phyloP scores from a whole-genome alignment of 257 asterid species.

The Cinchona pubescens region DNA sequence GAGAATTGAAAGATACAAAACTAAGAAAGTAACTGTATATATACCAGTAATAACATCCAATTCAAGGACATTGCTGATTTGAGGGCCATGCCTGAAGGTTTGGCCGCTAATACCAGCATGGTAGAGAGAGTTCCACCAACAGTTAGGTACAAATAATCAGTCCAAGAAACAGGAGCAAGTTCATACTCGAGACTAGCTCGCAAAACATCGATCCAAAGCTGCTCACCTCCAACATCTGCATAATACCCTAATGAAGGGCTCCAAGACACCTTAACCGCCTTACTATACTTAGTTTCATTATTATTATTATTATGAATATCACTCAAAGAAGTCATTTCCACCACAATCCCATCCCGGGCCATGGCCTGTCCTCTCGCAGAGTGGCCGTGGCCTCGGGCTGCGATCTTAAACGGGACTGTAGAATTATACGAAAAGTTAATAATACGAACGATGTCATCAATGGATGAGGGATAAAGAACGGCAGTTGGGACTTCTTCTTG shows the following conservation, averaged over 20 bases:
- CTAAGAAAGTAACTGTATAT: background rate
- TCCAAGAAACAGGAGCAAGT: constrained; percentile 61
- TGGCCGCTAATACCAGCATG: constrained; percentile 80
- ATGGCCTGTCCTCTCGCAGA: constrained; percentile 72
- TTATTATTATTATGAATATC: too few species aligned
- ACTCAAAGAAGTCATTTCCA: constrained; percentile 50
- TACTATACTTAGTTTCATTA: constrained; percentile 18
- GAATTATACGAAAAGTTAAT: constrained; percentile 38
- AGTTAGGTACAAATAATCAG: constrained; percentile 60
- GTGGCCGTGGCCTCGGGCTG: constrained; percentile 76
- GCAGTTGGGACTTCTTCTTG: constrained; percentile 49
- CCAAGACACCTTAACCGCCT: constrained; percentile 51
- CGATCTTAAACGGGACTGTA: constrained; percentile 43
- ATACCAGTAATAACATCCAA: constrained; percentile 68
- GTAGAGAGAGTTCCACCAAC: constrained; percentile 82
- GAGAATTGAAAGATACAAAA: background rate
- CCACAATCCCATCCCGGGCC: constrained; percentile 60
- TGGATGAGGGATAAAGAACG: constrained; percentile 51
- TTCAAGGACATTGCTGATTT: constrained; percentile 61
- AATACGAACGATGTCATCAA: constrained; percentile 42
- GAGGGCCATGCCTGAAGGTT: constrained; percentile 63
- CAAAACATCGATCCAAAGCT: constrained; percentile 67
- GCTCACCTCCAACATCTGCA: constrained; percentile 71
- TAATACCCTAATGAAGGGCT: constrained; percentile 36
- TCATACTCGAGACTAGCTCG: constrained; percentile 37